Base-by-base conservation (phyloP, 495 filamentous ascomycete species). In the Hypoxylon intermedium region DNA sequence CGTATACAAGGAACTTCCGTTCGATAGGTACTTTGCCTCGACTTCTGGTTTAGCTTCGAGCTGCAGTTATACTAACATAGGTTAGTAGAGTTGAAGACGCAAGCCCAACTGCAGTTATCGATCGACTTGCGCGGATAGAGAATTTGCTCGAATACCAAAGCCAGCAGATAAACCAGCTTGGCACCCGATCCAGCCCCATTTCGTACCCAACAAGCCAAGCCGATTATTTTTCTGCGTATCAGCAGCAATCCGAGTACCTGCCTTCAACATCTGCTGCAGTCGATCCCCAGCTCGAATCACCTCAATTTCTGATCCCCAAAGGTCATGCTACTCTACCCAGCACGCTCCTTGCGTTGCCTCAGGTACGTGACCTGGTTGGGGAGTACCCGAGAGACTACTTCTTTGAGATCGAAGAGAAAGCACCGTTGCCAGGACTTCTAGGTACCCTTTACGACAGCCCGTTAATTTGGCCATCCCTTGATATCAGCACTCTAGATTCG, bases 1-100 rank as follows among this genome's bases (percentile, higher is more conserved):
- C 40, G 62, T 68, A 21, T 72, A 72, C 61, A 70, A 72, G 51
- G 70, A 72, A 21, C 63, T 71, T 13, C 70, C 70, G 2, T 70
- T 65, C 33, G 70, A 72, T 9, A 65, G 70, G 70, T 72, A 44
- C 36, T 36, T 33, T 9, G 9, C 19, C n/a, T 43, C 23, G 11
- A 34, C 16, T 20, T 21, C 16, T 11, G 26, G 24, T 45, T 26
- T 24, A 52, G 16, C n/a, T n/a, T 31, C 40, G 20, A 18, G 20
- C 24, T 15, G n/a, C n/a, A n/a, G 7, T 37, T 44, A 24, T 54
- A 30, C 45, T 66, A 33, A 63, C 38, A 12, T 30, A 28, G 13
- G 36, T 28, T 49, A 6, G 2, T 46, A 70, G 65, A 63, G 66
- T 64, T 40, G 65, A 70, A 63, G 54, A 64, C 30, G 23, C 67